Percentiles rank a stretch among this genome's conserved stretches.
These are phyloP conservation scores for Phoma sp. DNA, from an alignment of 2,329 filamentous ascomycete genomes.

Conservation along the genomic window DNA sequence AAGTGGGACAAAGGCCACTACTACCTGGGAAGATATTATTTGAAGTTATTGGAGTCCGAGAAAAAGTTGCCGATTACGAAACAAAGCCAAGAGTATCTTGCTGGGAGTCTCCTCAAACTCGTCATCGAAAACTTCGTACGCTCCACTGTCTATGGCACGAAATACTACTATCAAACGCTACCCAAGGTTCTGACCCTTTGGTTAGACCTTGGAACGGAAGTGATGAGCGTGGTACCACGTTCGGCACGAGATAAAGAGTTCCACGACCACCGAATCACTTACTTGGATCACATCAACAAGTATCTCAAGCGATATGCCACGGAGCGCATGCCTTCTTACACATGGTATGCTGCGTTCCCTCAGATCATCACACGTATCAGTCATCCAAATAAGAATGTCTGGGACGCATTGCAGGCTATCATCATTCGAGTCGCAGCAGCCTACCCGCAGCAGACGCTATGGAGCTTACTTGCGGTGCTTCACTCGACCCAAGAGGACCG, in stretches of 20 bases:
- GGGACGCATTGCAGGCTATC: conserved; percentile 76
- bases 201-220: conserved; percentile 84
- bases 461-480: conserved; percentile 86
- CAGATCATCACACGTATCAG: conserved; percentile 97
- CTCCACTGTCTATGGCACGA: conserved; percentile 85
- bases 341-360: conserved; percentile 83
- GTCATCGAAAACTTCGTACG: conserved; percentile 94
- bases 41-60: conserved; percentile 91
- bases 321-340: conserved; percentile 71
- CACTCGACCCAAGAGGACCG: conserved; percentile 79
- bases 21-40: conserved; percentile 95
- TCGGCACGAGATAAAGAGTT: conserved; percentile 39
- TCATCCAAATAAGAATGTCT: conserved; percentile 80
- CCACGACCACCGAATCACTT: conserved; percentile 34
- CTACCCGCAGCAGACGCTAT: conserved; percentile 91
- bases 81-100: conserved; percentile 64
- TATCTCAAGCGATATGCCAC: conserved; percentile 79
- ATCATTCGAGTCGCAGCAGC: conserved; percentile 83
- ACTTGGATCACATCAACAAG: conserved; percentile 55
- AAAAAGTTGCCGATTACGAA: conserved; percentile 76
- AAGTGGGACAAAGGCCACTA: conserved; percentile 98
- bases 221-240: conserved; percentile 50
- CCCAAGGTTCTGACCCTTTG: conserved; percentile 92
- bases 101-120: conserved; percentile 82
- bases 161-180: conserved; percentile 94